A percentile compares a stretch with the other conserved stretches of the same genome.
phyloP scores from a whole-genome alignment of 2,329 filamentous ascomycete genomes.

The Corynespora cassiicola region DNA sequence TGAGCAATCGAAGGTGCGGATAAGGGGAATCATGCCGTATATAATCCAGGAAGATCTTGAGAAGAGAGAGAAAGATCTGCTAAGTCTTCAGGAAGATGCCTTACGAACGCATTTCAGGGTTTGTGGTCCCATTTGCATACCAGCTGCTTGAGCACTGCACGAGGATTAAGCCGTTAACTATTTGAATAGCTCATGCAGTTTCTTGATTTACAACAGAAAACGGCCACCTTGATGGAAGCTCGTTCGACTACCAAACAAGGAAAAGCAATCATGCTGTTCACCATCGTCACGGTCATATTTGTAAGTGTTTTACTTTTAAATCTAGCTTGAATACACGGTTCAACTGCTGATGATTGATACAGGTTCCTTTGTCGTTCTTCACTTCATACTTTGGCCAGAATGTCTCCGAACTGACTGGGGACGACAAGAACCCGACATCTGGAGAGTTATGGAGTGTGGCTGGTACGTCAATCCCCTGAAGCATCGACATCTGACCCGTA shows the following conservation, averaged over 20 bases:
- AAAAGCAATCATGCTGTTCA: constrained; percentile 15
- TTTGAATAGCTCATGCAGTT: constrained; percentile 6
- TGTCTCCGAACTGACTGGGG: constrained; percentile 12
- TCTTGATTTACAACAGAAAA: constrained; percentile 12
- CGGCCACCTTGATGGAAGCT: constrained; percentile 10
- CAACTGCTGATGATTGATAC: not conserved
- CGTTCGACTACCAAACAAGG: constrained; percentile 10
- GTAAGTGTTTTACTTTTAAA: constrained; percentile 3
- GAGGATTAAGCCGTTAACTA: no score
- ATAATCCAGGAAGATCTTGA: constrained; percentile 2
- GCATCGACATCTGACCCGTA: no score
- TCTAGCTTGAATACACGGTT: not conserved
- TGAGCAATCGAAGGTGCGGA: no score
- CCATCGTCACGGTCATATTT: constrained; percentile 17
- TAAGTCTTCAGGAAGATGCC: not conserved
- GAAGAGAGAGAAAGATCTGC: constrained; percentile 3
- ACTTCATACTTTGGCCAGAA: constrained; percentile 17
- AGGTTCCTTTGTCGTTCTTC: constrained; percentile 16
- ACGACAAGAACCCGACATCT: constrained; percentile 7
- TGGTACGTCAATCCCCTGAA: constrained; percentile 2
- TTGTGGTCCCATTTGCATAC: no score
- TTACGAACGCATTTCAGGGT: no score
- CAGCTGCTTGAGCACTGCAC: no score
- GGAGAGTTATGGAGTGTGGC: constrained; percentile 9
- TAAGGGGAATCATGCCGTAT: no score